Conservation (phyloP, 805 yeast genomes). For the Torulaspora quercuum region DNA sequence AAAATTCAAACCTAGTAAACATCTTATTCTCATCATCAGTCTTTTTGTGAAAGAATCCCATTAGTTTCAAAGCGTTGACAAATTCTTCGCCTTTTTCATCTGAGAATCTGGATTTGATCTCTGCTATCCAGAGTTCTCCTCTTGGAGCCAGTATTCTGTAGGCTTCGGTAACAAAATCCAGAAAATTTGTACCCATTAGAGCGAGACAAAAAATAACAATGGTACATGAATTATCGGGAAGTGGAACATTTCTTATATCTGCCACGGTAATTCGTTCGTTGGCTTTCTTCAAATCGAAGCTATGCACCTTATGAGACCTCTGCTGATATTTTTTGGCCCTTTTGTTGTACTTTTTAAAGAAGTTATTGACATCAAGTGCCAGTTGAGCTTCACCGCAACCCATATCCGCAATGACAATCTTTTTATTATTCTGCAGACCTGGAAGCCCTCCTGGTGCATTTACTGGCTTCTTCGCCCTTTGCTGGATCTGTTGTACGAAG, state of each 20-base stretch:
- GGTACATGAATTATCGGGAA: conserved; percentile 72
- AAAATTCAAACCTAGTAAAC: conserved; percentile 93
- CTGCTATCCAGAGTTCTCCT: conserved; percentile 97
- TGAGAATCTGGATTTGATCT: conserved; percentile 85
- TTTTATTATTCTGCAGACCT: conserved; percentile 47
- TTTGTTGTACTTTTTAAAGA: conserved; percentile 39
- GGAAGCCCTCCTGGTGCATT: conserved; percentile 97
- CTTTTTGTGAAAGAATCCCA: conserved; percentile 82
- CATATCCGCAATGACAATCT: conserved; percentile 91
- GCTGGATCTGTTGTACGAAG: conserved; percentile 67
- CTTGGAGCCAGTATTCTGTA: conserved; percentile 79
- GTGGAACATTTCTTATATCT: conserved; percentile 86
- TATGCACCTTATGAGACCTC: conserved; percentile 63
- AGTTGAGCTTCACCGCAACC: conserved; percentile 98
- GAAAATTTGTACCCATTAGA: conserved; percentile 93
- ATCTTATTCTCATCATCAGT: conserved; percentile 87
- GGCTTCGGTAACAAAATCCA: conserved; percentile 90
- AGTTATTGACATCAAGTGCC: conserved; percentile 59
- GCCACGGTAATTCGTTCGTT: conserved; percentile 94
- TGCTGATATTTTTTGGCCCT: conserved; percentile 39
- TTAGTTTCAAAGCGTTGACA: conserved; percentile 66
- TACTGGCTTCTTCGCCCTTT: conserved; percentile 59
- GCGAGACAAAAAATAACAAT: conserved; percentile 93
- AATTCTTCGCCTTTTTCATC: conserved; percentile 79
- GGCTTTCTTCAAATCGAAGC: conserved; percentile 87